Base-by-base conservation (phyloP, 192 early-diverging fungal genomes). In the Coemansia sp. region DNA sequence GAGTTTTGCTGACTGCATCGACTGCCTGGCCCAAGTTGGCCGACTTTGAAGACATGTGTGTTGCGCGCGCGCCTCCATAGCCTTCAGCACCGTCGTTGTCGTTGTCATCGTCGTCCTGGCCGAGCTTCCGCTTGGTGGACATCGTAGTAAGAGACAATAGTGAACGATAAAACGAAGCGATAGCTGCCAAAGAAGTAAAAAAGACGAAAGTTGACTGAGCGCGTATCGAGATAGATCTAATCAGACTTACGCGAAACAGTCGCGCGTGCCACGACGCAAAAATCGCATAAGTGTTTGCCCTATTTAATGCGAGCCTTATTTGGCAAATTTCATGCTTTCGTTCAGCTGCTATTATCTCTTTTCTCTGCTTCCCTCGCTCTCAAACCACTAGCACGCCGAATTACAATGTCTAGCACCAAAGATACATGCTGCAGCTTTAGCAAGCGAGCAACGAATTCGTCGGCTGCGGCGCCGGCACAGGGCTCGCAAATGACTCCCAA, bases 91-190 rank as follows among this genome's bases (percentile, higher is more conserved):
- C 14, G 14, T 39, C 46, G 11, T 45, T n/a, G n/a, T n/a, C 14
- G 29, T 54, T 59, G 36, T 36, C 40, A 32, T 49, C 62, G 31
- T 81, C 70, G 27, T 62, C 70, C 6, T 31, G 25, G 17, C 35
- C 25, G 38, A 43, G 54, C 29, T 76, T 82, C 46, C 79, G 56
- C 32, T 82, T 82, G 19, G 42, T 54, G 0, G 73, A 39, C 78
- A 81, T 81, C 15, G 37, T 10, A 19, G 27, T 31, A 32, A 54
- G 6, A 31, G 12, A 54, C 51, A 17, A 65, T n/a, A n/a, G 37
- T 6, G 45, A 29, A 49, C 6, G 0, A 1, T 5, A 20, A 49
- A 67, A 49, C 22, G 29, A 58, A n/a, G n/a, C n/a, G n/a, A n/a
- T n/a, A n/a, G n/a, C n/a, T n/a, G n/a, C n/a, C n/a, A n/a, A n/a